phyloP scores from a whole-genome alignment of 345 rosid genomes.

The Lumnitzera littorea region DNA sequence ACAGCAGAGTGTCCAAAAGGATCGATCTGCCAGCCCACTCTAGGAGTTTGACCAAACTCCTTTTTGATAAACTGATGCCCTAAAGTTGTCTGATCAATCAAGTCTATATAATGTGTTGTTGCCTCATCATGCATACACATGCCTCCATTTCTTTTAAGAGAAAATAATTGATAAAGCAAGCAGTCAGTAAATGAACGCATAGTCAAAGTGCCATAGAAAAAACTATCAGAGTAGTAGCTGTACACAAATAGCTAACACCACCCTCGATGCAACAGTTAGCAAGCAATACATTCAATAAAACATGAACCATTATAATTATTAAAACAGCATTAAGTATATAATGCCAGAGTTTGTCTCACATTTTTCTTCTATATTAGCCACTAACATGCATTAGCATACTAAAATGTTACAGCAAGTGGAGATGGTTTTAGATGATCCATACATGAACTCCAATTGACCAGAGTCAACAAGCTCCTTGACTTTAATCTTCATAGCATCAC shows the following conservation, averaged over 20 bases:
- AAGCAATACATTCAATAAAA: too few species aligned
- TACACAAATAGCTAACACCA: too few species aligned
- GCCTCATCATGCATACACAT: slow-evolving; percentile 98
- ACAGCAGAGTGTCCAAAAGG: slow-evolving; percentile 96
- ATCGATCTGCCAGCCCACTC: slow-evolving; percentile 99
- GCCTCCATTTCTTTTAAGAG: slow-evolving; percentile 67
- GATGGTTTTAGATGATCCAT: slow-evolving; percentile 3
- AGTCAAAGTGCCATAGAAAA: neutral
- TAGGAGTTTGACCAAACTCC: slow-evolving; percentile 74
- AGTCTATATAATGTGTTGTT: slow-evolving; percentile 76
- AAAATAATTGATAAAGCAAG: neutral
- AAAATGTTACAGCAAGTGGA: neutral
- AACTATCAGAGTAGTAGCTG: too few species aligned
- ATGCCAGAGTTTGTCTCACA: too few species aligned
- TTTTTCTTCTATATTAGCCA: neutral
- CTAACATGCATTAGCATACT: neutral
- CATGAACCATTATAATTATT: too few species aligned
- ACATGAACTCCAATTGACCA: slow-evolving; percentile 95
- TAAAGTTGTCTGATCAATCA: slow-evolving; percentile 93
- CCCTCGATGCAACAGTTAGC: too few species aligned
- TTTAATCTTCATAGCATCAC: slow-evolving; percentile 50
- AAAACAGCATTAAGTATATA: too few species aligned
- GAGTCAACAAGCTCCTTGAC: slow-evolving; percentile 79
- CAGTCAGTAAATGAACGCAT: neutral
- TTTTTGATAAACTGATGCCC: slow-evolving; percentile 75